Base-by-base conservation (phyloP, 2,329 filamentous ascomycete genomes). In the Septoria petroselini region DNA sequence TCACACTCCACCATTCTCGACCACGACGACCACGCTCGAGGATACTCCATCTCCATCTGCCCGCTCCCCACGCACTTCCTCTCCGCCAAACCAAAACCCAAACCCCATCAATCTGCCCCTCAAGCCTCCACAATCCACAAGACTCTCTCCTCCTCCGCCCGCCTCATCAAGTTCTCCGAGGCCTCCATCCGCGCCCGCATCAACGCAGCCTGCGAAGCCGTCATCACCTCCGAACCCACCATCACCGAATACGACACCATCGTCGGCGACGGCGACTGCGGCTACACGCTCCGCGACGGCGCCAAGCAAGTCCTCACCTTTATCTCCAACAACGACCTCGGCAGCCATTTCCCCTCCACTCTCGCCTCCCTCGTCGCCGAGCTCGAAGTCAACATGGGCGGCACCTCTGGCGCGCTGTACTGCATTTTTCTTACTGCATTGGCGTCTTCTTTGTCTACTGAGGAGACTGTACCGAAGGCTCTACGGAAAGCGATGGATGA, bases 181-280 rank as follows among this genome's bases (percentile, higher is more conserved):
- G 45, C 61, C 25, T 12, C 50, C 17, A 52, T 67, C 21, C 64
- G 65, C 12, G 31, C 34, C 7, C 57, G 59, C 8, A 65, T 68
- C 37, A 42, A 60, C 29, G 50, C 58, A 11, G 67, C 63, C 52
- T 68, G 66, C 53, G 52, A 63, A 25, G 65, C 65, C 7, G 55
- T 68, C 21, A 67, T 69, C 54, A 53, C 54, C 3, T 63, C 57
- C 19, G 66, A 69, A 42, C 61, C 65, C 7, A 66, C 57, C 14
- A 69, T 69, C 34, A 69, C 66, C 27, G 59, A 66, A 29, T 69
- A 68, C 55, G 66, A 69, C 57, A 64, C 63, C 1, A 67, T 68
- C 39, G 66, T 68, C 35, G 66, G 66, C 43, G 66, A 69, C 40
- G 66, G 65, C 27, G 66, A 69, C 40, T 69, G 66, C 47, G 66